These are phyloP conservation scores for Scenedesmus sp. DNA, from an alignment of 163 green algal genomes.

Conservation along the genomic window DNA sequence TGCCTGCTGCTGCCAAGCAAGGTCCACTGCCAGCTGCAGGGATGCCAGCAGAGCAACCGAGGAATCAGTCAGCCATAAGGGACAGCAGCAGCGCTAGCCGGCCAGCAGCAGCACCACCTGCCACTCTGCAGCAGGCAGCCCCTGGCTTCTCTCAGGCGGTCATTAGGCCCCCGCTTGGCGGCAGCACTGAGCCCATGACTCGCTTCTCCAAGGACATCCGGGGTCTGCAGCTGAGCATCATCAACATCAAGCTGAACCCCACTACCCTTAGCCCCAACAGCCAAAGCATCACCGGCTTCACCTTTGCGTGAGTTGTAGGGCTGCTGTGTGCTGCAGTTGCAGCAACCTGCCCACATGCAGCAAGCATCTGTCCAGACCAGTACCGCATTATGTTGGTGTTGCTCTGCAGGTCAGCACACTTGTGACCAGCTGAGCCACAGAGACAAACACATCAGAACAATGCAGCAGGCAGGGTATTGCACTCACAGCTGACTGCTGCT, in stretches of 20 bases:
- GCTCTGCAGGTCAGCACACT: neutral
- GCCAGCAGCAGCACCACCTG: neutral
- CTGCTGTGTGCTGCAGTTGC: neutral
- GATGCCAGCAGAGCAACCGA: neutral
- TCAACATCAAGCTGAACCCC: neutral
- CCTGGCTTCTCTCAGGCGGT: neutral
- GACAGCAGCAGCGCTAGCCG: neutral
- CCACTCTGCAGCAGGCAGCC: neutral
- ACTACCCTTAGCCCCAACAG: neutral
- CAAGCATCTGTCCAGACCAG: neutral
- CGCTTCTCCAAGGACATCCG: slow-evolving; percentile 34
- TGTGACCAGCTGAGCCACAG: too few relatives aligned
- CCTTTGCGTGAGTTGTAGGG: slow-evolving; percentile 10
- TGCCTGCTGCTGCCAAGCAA: neutral
- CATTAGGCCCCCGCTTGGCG: neutral
- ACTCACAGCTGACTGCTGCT: neutral
- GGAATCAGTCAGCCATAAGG: neutral
- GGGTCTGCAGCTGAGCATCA: slow-evolving; percentile 17
- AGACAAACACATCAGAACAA: neutral
- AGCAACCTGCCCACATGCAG: neutral
- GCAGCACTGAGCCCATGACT: neutral
- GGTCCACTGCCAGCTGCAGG: neutral
- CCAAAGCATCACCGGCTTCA: slow-evolving; percentile 19
- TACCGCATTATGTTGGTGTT: too few relatives aligned
- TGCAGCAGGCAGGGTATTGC: neutral